Evolutionary conservation across 2,329 filamentous ascomycete genomes (phyloP).

Genomic region (Phyllosticta paracitricarpa): DNA sequence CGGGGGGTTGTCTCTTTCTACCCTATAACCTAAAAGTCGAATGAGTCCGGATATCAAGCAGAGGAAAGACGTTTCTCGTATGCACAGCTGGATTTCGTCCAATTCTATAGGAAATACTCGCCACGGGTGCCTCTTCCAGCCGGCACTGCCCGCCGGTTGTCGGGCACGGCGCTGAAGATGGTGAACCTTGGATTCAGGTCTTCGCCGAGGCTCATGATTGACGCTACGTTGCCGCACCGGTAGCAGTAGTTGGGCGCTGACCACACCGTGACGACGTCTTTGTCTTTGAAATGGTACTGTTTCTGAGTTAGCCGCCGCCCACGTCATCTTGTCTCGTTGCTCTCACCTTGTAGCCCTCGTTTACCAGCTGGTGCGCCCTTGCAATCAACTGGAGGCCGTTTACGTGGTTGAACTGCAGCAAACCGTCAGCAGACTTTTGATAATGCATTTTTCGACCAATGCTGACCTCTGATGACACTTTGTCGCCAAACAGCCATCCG

Average conservation of each 20-base stretch:
- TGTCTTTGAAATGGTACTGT: constrained; percentile 86
- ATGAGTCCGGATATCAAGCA: constrained; percentile 11
- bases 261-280: constrained; percentile 82
- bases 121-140: constrained; percentile 45
- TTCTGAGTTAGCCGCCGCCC: neutral
- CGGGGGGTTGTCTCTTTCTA: neutral
- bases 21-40: constrained; percentile 7
- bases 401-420: constrained; percentile 57
- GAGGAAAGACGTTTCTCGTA: constrained; percentile 11
- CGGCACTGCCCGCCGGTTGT: constrained; percentile 71
- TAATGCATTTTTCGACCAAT: neutral
- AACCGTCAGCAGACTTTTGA: neutral
- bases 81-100: constrained; percentile 7
- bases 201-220: constrained; percentile 81
- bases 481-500: constrained; percentile 60
- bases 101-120: constrained; percentile 40
- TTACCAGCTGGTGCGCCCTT: constrained; percentile 64
- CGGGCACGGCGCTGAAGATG: constrained; percentile 83
- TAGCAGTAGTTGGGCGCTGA: constrained; percentile 96
- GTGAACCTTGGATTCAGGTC: constrained; percentile 85
- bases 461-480: constrained; percentile 54
- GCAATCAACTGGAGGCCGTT: constrained; percentile 64
- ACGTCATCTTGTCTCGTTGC: neutral
- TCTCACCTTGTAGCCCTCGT: constrained; percentile 61
- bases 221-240: constrained; percentile 79